Base-by-base conservation (phyloP, 148 eudicot species). In the Vaccinium corymbosum region DNA sequence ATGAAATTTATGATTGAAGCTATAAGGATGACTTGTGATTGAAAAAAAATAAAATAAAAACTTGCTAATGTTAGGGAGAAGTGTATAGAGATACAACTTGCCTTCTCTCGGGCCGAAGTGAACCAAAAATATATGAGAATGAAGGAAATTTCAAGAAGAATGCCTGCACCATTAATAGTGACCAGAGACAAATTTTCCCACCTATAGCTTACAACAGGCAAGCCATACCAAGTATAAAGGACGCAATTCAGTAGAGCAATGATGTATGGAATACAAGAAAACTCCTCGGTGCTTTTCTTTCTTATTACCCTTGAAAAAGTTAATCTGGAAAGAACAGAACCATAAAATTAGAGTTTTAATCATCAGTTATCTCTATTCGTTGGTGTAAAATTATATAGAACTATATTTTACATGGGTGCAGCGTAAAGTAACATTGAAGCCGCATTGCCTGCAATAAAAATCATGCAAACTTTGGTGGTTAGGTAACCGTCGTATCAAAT, bases 141-240 rank as follows among this genome's bases (percentile, higher is more conserved):
- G 88, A 92, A 94, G 46, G 91, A 91, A 76, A 89, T 81, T 87
- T 94, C 98, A 22, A 94, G 84, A 62, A 93, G 80, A 59, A 93
- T 77, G 38, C 96, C 98, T 15, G 91, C 55, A 81, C 96, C 92
- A 83, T 93, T 93, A 74, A 93, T 79, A 62, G 94, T 90, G 86
- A 90, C 86, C 51, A 94, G 70, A 22, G 90, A 85, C 78, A 92
- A 83, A 85, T 94, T 94, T 85, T 94, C 94, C 98, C 96, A 94
- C 74, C 87, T 71, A 49, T 48, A 73, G 79, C 98, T 92, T 68
- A 92, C 98, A 17, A 92, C 52, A 35, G 98, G 98, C 87, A 92
- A 87, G 56, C 96, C 94, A 50, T 94, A 94, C 98, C 98, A 93
- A 85, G 94, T 88, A 80, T 94, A 94, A 35, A 93, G 62, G 46